Evolutionary conservation across 1,284 basidiomycete species (phyloP), one percentile per base, ranked within the genome.

Genomic region (Sphagnurus paluster): DNA sequence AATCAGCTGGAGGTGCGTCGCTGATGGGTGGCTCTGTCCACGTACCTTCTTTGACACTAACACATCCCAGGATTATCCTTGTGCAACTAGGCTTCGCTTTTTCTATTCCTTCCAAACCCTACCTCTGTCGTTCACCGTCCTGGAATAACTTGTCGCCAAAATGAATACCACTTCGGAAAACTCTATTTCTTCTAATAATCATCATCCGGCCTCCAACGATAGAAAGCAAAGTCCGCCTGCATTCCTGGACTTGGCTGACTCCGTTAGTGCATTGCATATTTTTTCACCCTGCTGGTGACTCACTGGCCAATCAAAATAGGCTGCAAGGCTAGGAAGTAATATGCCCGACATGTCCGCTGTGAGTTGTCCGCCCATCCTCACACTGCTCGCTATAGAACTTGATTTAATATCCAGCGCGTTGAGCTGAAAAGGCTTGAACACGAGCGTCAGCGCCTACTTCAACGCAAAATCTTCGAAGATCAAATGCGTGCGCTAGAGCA

Each of bases 401-500:
- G 48, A 28, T 23, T 23, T 46, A 33, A 20, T 46, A 36, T 30
- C 25, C 68, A 95, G 89, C 87, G 89, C 55, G 83, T 94, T 53
- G 90, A 94, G 66, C 75, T 92, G 61, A 96, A 94, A 67, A 88
- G 92, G 58, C 71, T 90, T 55, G 91, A 95, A 66, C 91, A 96
- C 64, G 91, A 95, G 67, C 80, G 87, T 46, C 90, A 93, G 69
- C 89, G 93, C 55, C 71, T 72, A 36, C 68, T 90, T 46, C 93
- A 96, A 66, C 84, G 92, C 61, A 89, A 86, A 67, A 71, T 90
- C 58, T 96, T 97, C 64, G 94, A 95, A 67, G 90, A 94, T 58
- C 91, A 96, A 69, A 95, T 96, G 88, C 83, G 86, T 44, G 84
- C 79, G 54, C 79, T 97, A 50, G 94, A 97, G 68, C 89, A 91